Evolutionary conservation across 345 rosid species (phyloP), one percentile per base, ranked within the genome.

Genomic region (Stellera chamaejasme): DNA sequence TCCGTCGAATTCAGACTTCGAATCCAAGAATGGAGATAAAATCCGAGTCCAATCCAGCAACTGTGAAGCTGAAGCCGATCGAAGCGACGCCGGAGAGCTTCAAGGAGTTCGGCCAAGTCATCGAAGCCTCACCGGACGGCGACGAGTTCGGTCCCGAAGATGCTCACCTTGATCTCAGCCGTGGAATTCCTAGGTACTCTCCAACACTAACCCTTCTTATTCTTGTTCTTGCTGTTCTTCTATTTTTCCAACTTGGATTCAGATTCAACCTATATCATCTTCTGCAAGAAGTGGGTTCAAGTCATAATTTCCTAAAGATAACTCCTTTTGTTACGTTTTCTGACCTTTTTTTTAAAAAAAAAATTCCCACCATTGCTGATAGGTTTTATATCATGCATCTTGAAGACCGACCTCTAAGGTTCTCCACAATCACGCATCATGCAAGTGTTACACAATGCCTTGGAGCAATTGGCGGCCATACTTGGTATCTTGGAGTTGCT

Each of bases 391-490:
- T 82, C 2, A 79, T 90, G 85, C 70, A 55, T 49, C 69, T 91
- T 13, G 32, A 69, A 47, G 62, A 68, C n/a, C 60, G 74, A 27
- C 62, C 87, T 0, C 76, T 73, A 13, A 43, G 58, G 61, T 88
- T 88, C 61, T 64, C 80, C 11, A 45, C 45, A 0, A 82, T 91
- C 13, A 82, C 88, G 0, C 98, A 91, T 65, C 98, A 88, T 61
- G 95, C 96, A 0, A 79, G 78, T 19, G 95, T 91, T 61, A 88
- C 95, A 8, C 92, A 91, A 70, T 83, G 95, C 79, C 82, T 91
- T 8, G 96, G 98, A 62, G 71, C 98, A 14, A 59, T 85, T 19
- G 90, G 92, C 11, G 92, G 83, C 27, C 77, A 68, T 13, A 82
- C 55, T 15, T 92, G 96, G 98, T 88, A 82, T 68, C 74, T 85